These are phyloP conservation scores for Panicum virgatum DNA, from an alignment of 202 grass and related monocot genomes.

Conservation along the genomic window DNA sequence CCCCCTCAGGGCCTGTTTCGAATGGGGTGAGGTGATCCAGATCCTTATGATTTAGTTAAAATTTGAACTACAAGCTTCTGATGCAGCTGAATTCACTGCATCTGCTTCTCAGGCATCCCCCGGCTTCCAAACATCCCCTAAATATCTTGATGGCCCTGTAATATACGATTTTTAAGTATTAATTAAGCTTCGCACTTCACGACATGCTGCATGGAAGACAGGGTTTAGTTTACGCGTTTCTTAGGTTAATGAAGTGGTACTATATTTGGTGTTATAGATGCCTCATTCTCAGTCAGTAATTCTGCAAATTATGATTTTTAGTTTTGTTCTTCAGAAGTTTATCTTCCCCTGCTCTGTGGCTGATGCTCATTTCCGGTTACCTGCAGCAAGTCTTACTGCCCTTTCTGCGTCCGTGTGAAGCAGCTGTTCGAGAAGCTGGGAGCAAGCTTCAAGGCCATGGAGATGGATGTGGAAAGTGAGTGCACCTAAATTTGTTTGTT, in stretches of 20 bases:
- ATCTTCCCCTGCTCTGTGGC: not conserved
- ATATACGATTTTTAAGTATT: too few species aligned
- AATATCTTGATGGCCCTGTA: not conserved
- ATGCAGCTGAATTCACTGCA: not conserved
- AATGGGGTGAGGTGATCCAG: not conserved
- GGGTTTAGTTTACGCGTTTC: not conserved
- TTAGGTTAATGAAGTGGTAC: not conserved
- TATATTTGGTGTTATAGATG: not conserved
- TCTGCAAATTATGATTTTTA: not conserved
- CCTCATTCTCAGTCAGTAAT: not conserved
- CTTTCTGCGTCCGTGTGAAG: constrained; percentile 55
- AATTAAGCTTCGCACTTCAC: not conserved
- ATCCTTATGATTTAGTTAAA: not conserved
- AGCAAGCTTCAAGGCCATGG: constrained; percentile 59
- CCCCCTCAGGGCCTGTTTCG: not conserved
- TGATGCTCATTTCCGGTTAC: constrained; percentile 1
- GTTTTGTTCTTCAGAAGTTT: not conserved
- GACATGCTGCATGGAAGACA: not conserved
- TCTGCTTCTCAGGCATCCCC: not conserved
- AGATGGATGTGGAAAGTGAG: constrained; percentile 73
- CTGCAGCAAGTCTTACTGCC: constrained; percentile 66
- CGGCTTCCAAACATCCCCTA: not conserved
- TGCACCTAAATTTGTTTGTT: not conserved
- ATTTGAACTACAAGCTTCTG: not conserved
- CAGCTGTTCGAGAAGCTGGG: constrained; percentile 57